Percentiles rank a stretch among this genome's conserved stretches.
Conservation (phyloP, 306 rosid genomes). For the Hylodesmum podocarpum region DNA sequence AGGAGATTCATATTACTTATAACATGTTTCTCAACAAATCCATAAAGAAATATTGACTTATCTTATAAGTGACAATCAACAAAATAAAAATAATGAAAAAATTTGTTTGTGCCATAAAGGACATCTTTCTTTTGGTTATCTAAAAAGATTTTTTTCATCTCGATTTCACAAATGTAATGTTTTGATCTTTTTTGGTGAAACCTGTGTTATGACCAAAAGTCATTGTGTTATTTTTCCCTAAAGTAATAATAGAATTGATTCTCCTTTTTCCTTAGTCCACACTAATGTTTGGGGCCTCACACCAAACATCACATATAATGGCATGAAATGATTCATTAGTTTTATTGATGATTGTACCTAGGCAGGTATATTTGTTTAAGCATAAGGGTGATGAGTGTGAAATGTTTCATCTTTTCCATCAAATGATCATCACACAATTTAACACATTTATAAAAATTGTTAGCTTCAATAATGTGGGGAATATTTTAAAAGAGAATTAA, state of each 20-base stretch:
- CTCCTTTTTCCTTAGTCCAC: background rate
- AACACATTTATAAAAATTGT: background rate
- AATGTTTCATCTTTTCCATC: background rate
- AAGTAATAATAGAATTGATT: background rate
- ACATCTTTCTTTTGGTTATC: background rate
- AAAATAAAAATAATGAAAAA: too few relatives aligned
- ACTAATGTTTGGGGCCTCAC: background rate
- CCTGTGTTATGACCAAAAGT: background rate
- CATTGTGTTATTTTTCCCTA: constrained; percentile 4
- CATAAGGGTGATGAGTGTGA: background rate
- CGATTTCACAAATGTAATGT: background rate
- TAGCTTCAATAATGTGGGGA: background rate
- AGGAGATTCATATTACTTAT: too few relatives aligned
- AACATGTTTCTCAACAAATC: too few relatives aligned
- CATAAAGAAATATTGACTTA: too few relatives aligned
- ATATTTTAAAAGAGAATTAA: too few relatives aligned
- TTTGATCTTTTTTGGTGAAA: constrained; percentile 1
- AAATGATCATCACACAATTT: background rate
- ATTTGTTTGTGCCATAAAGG: too few relatives aligned
- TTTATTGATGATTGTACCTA: background rate
- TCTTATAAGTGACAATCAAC: too few relatives aligned
- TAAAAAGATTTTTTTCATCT: background rate
- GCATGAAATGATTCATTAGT: background rate
- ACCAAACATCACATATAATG: background rate
- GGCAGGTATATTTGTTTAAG: background rate